Evolutionary conservation across 2,329 filamentous ascomycete species (phyloP), one percentile per base, ranked within the genome.

Genomic region (Tolypocladium tundrense): DNA sequence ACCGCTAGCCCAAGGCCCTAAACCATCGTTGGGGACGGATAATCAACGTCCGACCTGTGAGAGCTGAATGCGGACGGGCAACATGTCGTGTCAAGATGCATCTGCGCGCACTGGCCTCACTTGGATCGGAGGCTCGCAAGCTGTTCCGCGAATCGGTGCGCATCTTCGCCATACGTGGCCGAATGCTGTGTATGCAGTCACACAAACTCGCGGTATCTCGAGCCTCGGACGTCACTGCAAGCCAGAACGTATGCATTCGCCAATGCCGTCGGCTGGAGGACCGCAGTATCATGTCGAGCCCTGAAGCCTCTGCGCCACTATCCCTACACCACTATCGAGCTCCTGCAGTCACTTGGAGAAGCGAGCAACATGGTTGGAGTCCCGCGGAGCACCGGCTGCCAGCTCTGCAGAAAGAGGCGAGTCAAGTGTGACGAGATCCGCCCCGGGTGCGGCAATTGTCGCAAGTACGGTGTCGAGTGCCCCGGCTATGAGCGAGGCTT

Each of bases 351-450:
- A 33, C 21, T 45, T 6, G 33, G 53, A 39, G 37, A 16, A 39
- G 55, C 58, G 54, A 56, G 55, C 60, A 64, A 53, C 62, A 72
- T 74, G 72, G 72, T 73, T 53, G 72, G 73, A 31, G 69, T 74
- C 39, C 70, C 71, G 55, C 69, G 71, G 48, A 74, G 69, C 61
- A 71, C 65, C 60, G 68, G 66, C 60, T 77, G 75, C 62, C 67
- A 68, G 57, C 66, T 75, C 43, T 76, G 74, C 64, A 69, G 72
- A 59, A 72, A 69, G 64, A 69, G 74, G 57, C 70, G 70, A 53
- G 70, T 76, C 59, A 73, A 77, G 68, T 80, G 78, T 60, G 77
- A 80, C 63, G 71, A 78, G 64, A 66, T 61, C 27, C 71, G 69
- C 13, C 77, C 77, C 13, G 67, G 64, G 56, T 75, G 74, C 57